These are phyloP conservation scores for Leccinum fibrillosum DNA, from an alignment of 768 basidiomycete genomes.

Conservation along the genomic window DNA sequence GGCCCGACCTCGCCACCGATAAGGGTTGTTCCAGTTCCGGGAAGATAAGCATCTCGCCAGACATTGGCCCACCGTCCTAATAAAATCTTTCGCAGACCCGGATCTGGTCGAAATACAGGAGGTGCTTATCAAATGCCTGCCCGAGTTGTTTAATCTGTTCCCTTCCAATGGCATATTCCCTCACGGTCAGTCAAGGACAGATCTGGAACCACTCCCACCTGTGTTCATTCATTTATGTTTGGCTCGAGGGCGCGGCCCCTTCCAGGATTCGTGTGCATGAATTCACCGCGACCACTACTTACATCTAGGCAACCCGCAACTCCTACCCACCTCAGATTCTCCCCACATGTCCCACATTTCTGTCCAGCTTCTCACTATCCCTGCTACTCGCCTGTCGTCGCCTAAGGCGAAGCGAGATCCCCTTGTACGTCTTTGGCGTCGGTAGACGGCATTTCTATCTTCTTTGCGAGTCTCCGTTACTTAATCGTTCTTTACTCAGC, in stretches of 20 bases:
- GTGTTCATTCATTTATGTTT: slow-evolving; percentile 18
- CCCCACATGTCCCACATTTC: slow-evolving; percentile 11
- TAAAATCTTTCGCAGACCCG: slow-evolving; percentile 1
- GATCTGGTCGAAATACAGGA: not conserved
- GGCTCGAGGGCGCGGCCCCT: not conserved
- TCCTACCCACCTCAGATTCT: not conserved
- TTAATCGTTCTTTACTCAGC: slow-evolving; percentile 5
- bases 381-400: not conserved
- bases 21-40: not conserved
- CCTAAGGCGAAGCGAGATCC: slow-evolving; percentile 3
- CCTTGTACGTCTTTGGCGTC: slow-evolving; percentile 14
- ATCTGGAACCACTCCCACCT: slow-evolving; percentile 6
- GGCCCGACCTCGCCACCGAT: not conserved
- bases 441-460: not conserved
- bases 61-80: slow-evolving; percentile 7
- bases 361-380: not conserved
- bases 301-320: not conserved
- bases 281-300: not conserved
- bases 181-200: not conserved
- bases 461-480: not conserved
- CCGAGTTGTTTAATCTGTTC: not conserved
- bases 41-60: slow-evolving; percentile 18
- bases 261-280: not conserved
- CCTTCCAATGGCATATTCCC: not conserved
- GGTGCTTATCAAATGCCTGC: slow-evolving; percentile 16